Evolutionary conservation across 1,284 basidiomycete species (phyloP).

Genomic region (Ustilago shanxiensis): DNA sequence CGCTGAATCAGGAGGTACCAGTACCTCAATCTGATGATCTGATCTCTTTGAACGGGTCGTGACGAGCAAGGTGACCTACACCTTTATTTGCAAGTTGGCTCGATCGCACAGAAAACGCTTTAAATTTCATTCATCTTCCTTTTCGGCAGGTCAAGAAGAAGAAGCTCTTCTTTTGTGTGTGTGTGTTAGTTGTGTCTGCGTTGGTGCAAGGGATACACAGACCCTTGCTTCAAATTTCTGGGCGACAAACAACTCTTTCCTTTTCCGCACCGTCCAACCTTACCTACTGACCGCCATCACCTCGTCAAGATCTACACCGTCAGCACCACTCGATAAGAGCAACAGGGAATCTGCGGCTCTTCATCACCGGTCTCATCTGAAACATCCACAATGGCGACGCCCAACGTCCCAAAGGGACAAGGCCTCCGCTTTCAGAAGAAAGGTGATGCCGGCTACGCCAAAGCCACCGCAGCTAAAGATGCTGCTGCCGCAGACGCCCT

Average conservation of each 20-base stretch:
- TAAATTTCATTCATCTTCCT: slow-evolving; percentile 1
- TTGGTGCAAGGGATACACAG: background rate
- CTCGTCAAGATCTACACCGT: background rate
- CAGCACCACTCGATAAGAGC: background rate
- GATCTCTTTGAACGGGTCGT: too few species aligned
- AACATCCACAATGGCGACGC: slow-evolving; percentile 24
- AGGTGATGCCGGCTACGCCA: slow-evolving; percentile 31
- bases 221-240: background rate
- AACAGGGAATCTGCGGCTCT: background rate
- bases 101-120: slow-evolving; percentile 10
- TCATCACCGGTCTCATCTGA: background rate
- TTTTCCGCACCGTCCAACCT: background rate
- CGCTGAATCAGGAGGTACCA: background rate
- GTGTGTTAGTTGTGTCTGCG: too few species aligned
- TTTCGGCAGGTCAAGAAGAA: slow-evolving; percentile 2
- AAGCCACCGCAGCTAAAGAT: slow-evolving; percentile 37
- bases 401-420: slow-evolving; percentile 32
- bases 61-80: slow-evolving; percentile 1
- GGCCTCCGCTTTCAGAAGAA: slow-evolving; percentile 46
- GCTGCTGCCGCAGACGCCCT: slow-evolving; percentile 41
- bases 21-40: background rate
- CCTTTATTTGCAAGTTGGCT: slow-evolving; percentile 4
- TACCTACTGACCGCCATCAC: background rate
- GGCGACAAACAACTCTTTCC: background rate
- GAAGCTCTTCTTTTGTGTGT: background rate